Percentiles rank a stretch among this genome's conserved stretches.
phyloP scores from a whole-genome alignment of 1,284 basidiomycete genomes.

The Bjerkandera adusta region DNA sequence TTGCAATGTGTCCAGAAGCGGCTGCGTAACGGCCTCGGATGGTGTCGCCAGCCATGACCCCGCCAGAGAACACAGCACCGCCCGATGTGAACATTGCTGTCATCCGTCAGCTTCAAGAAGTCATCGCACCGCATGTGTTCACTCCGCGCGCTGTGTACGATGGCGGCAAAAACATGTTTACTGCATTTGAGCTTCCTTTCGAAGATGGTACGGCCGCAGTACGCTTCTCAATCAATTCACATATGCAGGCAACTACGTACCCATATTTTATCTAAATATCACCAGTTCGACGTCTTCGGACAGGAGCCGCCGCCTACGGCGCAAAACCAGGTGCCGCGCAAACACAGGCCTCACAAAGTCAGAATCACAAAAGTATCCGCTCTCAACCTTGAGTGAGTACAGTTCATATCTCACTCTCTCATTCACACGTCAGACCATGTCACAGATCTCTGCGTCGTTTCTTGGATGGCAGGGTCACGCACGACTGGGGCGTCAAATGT shows the following conservation, averaged over 20 bases:
- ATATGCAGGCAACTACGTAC: not conserved
- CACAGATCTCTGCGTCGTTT: slow-evolving; percentile 62
- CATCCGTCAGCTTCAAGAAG: slow-evolving; percentile 54
- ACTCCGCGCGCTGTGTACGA: slow-evolving; percentile 69
- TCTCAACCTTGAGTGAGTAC: slow-evolving; percentile 71
- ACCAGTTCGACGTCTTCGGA: slow-evolving; percentile 58
- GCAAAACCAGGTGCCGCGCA: too few species aligned
- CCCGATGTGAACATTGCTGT: slow-evolving; percentile 73
- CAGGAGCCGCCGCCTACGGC: not conserved
- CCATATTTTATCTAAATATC: not conserved
- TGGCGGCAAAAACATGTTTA: slow-evolving; percentile 76
- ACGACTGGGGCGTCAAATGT: slow-evolving; percentile 67
- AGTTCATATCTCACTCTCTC: slow-evolving; percentile 4
- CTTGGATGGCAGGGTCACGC: slow-evolving; percentile 60
- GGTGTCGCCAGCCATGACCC: slow-evolving; percentile 54
- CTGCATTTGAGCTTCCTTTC: slow-evolving; percentile 53
- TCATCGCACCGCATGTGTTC: slow-evolving; percentile 57
- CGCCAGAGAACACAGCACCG: slow-evolving; percentile 62
- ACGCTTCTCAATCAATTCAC: slow-evolving; percentile 15
- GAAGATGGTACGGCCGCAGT: slow-evolving; percentile 50
- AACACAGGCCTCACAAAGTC: slow-evolving; percentile 61
- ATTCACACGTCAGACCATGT: slow-evolving; percentile 8
- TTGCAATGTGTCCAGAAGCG: slow-evolving; percentile 39
- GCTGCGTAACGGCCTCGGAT: not conserved
- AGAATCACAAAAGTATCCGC: slow-evolving; percentile 60